Evolutionary conservation across 106 monocot species (phyloP).

Genomic region (Apostasia shenzhenica): DNA sequence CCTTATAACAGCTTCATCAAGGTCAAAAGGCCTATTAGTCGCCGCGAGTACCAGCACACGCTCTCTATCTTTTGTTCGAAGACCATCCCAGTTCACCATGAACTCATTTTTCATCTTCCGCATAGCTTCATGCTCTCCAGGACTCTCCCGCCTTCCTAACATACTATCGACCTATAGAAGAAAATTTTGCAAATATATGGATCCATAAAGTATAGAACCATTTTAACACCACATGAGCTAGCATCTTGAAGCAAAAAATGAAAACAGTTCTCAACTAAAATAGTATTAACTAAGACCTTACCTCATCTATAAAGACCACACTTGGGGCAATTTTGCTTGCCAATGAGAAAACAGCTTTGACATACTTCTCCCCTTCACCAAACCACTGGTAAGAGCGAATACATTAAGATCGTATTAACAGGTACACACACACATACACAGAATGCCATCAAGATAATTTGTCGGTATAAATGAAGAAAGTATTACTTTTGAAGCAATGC

Average conservation of each 20-base stretch:
- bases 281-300: slow-evolving; percentile 20
- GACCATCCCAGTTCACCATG: slow-evolving; percentile 85
- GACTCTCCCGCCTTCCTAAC: slow-evolving; percentile 74
- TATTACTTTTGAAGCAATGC: slow-evolving; percentile 92
- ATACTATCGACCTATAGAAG: slow-evolving; percentile 61
- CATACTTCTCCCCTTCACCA: slow-evolving; percentile 99
- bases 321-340: slow-evolving; percentile 99
- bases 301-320: slow-evolving; percentile 99
- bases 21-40: slow-evolving; percentile 80
- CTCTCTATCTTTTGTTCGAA: slow-evolving; percentile 75
- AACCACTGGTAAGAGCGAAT: slow-evolving; percentile 69
- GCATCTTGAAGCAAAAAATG: background rate
- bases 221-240: background rate
- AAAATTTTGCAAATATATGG: slow-evolving; percentile 1
- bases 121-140: slow-evolving; percentile 84
- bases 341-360: slow-evolving; percentile 95
- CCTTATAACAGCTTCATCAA: slow-evolving; percentile 82
- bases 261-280: background rate
- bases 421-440: background rate
- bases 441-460: background rate
- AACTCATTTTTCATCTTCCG: slow-evolving; percentile 86
- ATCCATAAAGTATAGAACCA: background rate
- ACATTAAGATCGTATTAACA: background rate
- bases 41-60: slow-evolving; percentile 76
- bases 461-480: background rate